A percentile compares a stretch with the other conserved stretches of the same genome.
Evolutionary conservation across 768 basidiomycete species (phyloP).

Genomic region (Cytidiella melzeri): DNA sequence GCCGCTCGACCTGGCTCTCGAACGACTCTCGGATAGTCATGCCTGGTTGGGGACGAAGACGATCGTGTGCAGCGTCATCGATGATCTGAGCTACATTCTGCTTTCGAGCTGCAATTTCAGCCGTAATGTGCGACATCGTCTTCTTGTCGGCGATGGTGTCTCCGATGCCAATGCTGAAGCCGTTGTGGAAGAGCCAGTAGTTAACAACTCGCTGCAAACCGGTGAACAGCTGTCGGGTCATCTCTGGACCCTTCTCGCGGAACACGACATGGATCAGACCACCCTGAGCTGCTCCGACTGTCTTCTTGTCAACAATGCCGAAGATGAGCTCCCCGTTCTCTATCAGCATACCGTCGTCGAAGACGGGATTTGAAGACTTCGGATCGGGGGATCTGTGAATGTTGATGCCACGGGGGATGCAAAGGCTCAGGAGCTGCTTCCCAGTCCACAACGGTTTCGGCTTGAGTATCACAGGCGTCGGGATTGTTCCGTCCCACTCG

Average conservation of each 20-base stretch:
- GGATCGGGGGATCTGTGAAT: constrained; percentile 77
- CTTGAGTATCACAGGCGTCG: constrained; percentile 90
- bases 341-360: constrained; percentile 92
- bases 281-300: constrained; percentile 92
- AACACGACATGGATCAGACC: constrained; percentile 96
- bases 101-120: constrained; percentile 80
- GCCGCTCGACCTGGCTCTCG: constrained; percentile 85
- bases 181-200: constrained; percentile 98
- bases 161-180: constrained; percentile 98
- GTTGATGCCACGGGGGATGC: constrained; percentile 94
- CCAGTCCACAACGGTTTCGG: constrained; percentile 98
- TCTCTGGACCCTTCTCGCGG: constrained; percentile 94
- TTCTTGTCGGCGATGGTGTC: constrained; percentile 92
- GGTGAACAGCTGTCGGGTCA: constrained; percentile 84
- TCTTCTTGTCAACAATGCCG: constrained; percentile 97
- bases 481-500: constrained; percentile 92
- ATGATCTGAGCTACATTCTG: constrained; percentile 72
- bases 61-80: constrained; percentile 77
- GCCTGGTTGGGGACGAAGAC: constrained; percentile 85
- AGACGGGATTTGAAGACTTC: constrained; percentile 71
- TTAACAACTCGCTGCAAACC: constrained; percentile 95
- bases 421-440: constrained; percentile 90
- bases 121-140: constrained; percentile 84
- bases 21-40: constrained; percentile 99
- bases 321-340: constrained; percentile 96